Base-by-base conservation (phyloP, 768 basidiomycete genomes). In the Dacryopinax spathularia region DNA sequence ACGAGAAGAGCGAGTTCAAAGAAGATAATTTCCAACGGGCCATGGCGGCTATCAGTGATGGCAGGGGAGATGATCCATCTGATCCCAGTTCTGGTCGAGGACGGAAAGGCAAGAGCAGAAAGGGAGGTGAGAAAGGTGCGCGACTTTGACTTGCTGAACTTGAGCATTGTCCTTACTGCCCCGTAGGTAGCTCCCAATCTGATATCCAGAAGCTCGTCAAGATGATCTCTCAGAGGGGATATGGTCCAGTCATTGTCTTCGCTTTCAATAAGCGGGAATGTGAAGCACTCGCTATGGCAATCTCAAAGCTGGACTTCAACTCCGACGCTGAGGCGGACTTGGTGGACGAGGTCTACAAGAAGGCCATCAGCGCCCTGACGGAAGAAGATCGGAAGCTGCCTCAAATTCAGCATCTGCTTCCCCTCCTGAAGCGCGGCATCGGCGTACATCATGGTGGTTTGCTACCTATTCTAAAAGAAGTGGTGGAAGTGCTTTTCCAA, bases 401-500 rank as follows among this genome's bases (percentile, higher is more conserved):
- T 0, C 95, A 97, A 73, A 98, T 99, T 69, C 77, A 87, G 56
- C 90, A 94, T 66, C 83, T 98, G 62, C 81, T 97, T 9, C 96
- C 96, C 1, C 81, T 99, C 22, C 82, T 99, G 29, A 89, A 88
- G 66, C 87, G 96, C 66, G 96, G 96, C 33, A 91, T 95, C 68
- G 96, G 96, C 62, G 93, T 99, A 69, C 96, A 99, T 79, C 96
- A 99, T 70, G 94, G 95, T 37, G 96, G 96, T 41, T 83, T 99
- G 36, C 82, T 99, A 18, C 96, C 96, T 0, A 96, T 98, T 66
- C 80, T 99, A 41, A 99, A 99, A 73, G 96, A 99, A 73, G 93
- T 97, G 59, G 97, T 99, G 73, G 96, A 99, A 73, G 96, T 99
- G 64, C 81, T 99, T 41, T 99, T 99, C 78, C 94, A 97, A 73